phyloP scores from a whole-genome alignment of 805 yeast species.

The Ogataea naganishii region DNA sequence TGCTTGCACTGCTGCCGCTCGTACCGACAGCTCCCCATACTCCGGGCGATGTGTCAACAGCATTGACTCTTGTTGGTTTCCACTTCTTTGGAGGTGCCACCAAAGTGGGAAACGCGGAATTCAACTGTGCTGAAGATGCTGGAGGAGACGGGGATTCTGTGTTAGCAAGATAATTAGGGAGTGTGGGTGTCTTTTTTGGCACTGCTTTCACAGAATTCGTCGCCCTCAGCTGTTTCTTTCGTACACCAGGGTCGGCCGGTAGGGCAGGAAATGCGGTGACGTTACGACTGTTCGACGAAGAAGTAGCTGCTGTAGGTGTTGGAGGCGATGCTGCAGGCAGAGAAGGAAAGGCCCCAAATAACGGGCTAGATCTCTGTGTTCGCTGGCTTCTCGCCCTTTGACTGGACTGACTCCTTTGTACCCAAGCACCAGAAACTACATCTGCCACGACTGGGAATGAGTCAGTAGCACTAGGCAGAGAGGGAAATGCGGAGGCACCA shows the following conservation, averaged over 20 bases:
- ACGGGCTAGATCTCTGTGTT: no score
- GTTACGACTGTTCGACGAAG: slow-evolving; percentile 6
- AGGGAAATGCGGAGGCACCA: not conserved
- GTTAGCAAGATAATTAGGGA: no score
- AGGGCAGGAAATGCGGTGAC: slow-evolving; percentile 3
- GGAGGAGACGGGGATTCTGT: slow-evolving; percentile 1
- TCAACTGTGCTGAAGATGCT: no score
- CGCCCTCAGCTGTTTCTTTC: slow-evolving; percentile 7
- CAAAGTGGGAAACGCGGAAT: slow-evolving; percentile 26
- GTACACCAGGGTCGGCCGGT: not conserved
- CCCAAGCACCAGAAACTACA: no score
- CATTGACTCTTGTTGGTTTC: slow-evolving; percentile 53
- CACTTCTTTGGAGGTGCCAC: slow-evolving; percentile 33
- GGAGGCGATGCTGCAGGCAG: slow-evolving; percentile 5
- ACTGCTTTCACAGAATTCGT: no score
- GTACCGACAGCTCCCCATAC: slow-evolving; percentile 21
- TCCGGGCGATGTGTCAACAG: slow-evolving; percentile 23
- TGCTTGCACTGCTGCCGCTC: slow-evolving; percentile 4
- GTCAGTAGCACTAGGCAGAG: not conserved
- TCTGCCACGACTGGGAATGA: no score
- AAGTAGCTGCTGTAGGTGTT: slow-evolving; percentile 16
- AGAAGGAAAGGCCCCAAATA: slow-evolving; percentile 4
- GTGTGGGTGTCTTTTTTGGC: no score
- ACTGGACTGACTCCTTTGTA: no score
- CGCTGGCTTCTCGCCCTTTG: no score